Evolutionary conservation across 2,329 filamentous ascomycete species (phyloP), one percentile per base, ranked within the genome.

Genomic region (Albophoma yamanashiensis): DNA sequence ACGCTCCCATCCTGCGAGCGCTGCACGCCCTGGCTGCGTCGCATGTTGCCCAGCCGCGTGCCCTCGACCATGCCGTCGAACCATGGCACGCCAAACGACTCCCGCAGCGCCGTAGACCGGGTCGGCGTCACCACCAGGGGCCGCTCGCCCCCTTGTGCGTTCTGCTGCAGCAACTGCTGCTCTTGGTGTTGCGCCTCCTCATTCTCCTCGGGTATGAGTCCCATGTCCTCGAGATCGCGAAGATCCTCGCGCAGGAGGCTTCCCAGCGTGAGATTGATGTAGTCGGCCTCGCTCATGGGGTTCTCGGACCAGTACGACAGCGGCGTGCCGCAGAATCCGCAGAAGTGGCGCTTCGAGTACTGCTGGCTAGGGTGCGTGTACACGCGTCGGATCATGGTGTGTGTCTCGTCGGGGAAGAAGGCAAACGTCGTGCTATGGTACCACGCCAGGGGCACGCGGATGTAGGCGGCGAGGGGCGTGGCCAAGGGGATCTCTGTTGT

Each of bases 281-380:
- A 93, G 9, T 92, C 85, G 15, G 88, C 87, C 70, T 94, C 89
- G 58, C 79, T 79, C 0, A 74, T 76, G 0, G 89, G 88, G 31
- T 83, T 74, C 72, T 96, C 92, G 55, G 86, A 88, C 91, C 91
- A 96, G 67, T 88, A 91, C 0, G 88, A 88, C 59, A 97, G 77
- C 15, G 89, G 89, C 0, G 92, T 96, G 58, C 92, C 92, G 71
- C 92, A 96, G 76, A 89, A 95, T 31, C 92, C 92, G 74, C 92
- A 97, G 74, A 97, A 97, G 65, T 91, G 84, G 57, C 90, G 85
- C 70, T 88, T 85, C 1, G 83, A 79, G 66, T 82, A 75, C 58
- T 80, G 79, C 58, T 82, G 81, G 65, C 78, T 75, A 2, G 78
- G 78, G 27, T 86, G 82, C 12, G 83, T 84, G 72, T 89, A 92